Evolutionary conservation across 2,329 filamentous ascomycete species (phyloP), one percentile per base, ranked within the genome.

Genomic region (Nemania abortiva): DNA sequence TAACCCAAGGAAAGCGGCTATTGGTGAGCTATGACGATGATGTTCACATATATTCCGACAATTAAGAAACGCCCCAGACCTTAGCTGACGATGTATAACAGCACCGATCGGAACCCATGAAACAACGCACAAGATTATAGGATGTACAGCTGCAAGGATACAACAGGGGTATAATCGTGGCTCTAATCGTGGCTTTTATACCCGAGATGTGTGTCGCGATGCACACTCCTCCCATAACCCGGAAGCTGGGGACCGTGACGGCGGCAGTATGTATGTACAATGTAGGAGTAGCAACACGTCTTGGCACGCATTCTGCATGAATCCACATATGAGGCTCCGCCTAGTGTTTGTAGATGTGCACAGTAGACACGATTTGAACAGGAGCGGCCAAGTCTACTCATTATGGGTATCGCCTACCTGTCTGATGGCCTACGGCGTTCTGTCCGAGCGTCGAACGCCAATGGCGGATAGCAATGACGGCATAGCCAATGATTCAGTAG

Each of bases 71-170:
- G 61, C 31, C 24, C 60, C 45, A 63, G 31, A 29, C 22, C 2
- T 55, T 49, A 60, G 22, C 4, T 63, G 64, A 68, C 58, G 56
- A 61, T 27, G 61, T 64, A 34, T 58, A 42, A 58, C 66, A 53
- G 63, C 57, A 68, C 61, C 10, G 10, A 34, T n/a, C n/a, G n/a
- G n/a, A n/a, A n/a, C n/a, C n/a, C n/a, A 34, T 47, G 68, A 69
- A 56, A 52, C 57, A 69, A n/a, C n/a, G 27, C 3, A 9, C 22
- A 18, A 53, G 31, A 34, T 34, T 34, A n/a, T n/a, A n/a, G 45
- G 45, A 68, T 66, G 45, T 66, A 53, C 58, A 39, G 45, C 70
- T 71, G 72, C 65, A 74, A 73, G 72, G 74, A 68, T 54, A 52
- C 5, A 53, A 52, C 24, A 22, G 47, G 31, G 31, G 13, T 7